Conservation (phyloP, 805 yeast species). For the Wickerhamiella azyma region DNA sequence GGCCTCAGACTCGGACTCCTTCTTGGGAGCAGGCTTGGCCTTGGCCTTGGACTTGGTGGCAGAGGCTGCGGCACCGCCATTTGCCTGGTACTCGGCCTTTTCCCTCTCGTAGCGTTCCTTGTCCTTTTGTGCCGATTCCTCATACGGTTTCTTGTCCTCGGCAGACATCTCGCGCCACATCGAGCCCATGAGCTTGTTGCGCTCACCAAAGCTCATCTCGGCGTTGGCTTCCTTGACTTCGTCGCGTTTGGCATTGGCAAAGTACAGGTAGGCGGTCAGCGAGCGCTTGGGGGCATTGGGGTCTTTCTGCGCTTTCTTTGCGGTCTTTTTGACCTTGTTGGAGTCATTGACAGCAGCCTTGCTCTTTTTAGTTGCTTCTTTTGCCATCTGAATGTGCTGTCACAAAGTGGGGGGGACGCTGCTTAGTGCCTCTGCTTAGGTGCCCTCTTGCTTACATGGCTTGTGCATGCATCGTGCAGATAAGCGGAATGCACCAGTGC, state of each 20-base stretch:
- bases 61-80: background rate
- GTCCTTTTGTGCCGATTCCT: constrained; percentile 85
- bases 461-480: background rate
- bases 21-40: background rate
- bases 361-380: constrained; percentile 14
- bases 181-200: constrained; percentile 90
- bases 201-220: constrained; percentile 84
- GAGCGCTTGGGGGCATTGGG: constrained; percentile 99
- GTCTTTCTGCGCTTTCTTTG: constrained; percentile 20
- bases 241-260: constrained; percentile 96
- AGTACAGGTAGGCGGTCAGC: constrained; percentile 96
- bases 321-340: constrained; percentile 13
- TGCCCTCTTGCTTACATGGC: background rate
- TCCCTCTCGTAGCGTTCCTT: constrained; percentile 95
- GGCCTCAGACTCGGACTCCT: background rate
- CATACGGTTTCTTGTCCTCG: constrained; percentile 81
- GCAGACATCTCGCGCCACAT: constrained; percentile 84
- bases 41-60: background rate
- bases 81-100: constrained; percentile 55
- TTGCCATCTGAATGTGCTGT: constrained; percentile 17
- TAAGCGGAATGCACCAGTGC: background rate
- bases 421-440: background rate
- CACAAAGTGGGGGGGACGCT: background rate
- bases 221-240: constrained; percentile 92
- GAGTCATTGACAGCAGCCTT: constrained; percentile 8